These are phyloP conservation scores for Mallotus japonicus DNA, from an alignment of 441 rosid genomes.

Conservation along the genomic window DNA sequence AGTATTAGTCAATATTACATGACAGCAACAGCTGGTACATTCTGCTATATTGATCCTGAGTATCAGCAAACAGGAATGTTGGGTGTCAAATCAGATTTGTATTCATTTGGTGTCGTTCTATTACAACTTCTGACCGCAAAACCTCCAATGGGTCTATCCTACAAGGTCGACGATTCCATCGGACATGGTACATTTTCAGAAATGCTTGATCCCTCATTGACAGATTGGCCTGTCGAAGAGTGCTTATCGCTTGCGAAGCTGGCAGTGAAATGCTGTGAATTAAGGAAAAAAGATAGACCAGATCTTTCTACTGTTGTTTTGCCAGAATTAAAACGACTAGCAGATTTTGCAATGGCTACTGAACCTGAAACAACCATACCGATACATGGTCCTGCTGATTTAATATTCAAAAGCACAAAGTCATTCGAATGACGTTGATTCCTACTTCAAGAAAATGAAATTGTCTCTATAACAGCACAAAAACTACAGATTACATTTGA, in stretches of 20 bases:
- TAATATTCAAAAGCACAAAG: conserved; percentile 17
- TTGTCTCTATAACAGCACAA: neutral
- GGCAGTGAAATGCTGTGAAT: conserved; percentile 65
- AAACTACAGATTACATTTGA: neutral
- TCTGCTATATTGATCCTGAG: conserved; percentile 84
- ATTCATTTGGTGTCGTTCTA: conserved; percentile 70
- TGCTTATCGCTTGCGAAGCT: conserved; percentile 57
- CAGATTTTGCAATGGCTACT: conserved; percentile 33
- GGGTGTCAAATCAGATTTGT: conserved; percentile 75
- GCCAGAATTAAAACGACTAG: conserved; percentile 56
- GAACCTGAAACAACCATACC: conserved; percentile 4
- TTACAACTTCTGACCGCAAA: conserved; percentile 67
- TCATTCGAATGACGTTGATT: conserved; percentile 31
- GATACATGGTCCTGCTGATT: conserved; percentile 1
- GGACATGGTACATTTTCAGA: conserved; percentile 41
- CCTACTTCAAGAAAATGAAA: conserved; percentile 2
- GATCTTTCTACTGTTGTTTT: conserved; percentile 58
- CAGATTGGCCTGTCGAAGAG: conserved; percentile 73
- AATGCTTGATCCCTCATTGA: conserved; percentile 58
- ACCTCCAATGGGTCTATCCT: conserved; percentile 63
- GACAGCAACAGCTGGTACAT: conserved; percentile 84
- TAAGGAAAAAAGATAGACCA: conserved; percentile 79
- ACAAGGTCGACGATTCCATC: conserved; percentile 50
- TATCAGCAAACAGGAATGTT: conserved; percentile 83
- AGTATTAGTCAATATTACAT: conserved; percentile 45